These are phyloP conservation scores for Ceratocystis alfenasii DNA, from an alignment of 2,329 filamentous ascomycete genomes.

Conservation along the genomic window DNA sequence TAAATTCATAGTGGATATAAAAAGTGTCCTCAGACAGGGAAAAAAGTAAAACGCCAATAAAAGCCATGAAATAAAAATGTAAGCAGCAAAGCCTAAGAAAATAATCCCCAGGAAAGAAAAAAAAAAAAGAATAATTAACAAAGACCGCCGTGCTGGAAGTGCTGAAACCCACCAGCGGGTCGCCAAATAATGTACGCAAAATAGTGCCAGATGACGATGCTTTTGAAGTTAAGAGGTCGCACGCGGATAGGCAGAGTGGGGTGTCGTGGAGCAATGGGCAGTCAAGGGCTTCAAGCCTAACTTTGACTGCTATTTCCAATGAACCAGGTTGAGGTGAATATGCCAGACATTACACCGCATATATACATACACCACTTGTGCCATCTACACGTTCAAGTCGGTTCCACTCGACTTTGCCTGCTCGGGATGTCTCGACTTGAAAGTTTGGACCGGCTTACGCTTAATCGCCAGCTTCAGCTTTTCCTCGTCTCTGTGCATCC, in stretches of 20 bases:
- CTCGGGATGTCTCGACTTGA: constrained; percentile 23
- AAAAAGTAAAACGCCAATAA: background rate
- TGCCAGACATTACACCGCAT: constrained; percentile 5
- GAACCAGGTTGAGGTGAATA: background rate
- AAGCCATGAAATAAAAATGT: background rate
- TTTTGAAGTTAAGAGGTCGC: background rate
- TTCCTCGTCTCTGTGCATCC: constrained; percentile 34
- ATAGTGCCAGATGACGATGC: background rate
- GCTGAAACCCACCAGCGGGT: background rate
- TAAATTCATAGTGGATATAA: constrained; percentile 9
- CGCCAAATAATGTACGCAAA: constrained; percentile 4
- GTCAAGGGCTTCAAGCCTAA: background rate
- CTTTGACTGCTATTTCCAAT: background rate
- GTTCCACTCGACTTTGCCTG: constrained; percentile 12
- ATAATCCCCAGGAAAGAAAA: background rate
- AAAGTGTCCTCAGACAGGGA: background rate
- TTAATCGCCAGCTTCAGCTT: constrained; percentile 32
- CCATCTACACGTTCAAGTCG: constrained; percentile 18
- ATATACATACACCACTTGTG: background rate
- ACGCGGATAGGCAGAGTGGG: background rate
- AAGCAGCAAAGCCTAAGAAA: background rate
- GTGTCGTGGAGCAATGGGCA: background rate
- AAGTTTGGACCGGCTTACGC: constrained; percentile 32
- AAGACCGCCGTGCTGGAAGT: background rate
- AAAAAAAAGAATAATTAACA: background rate